Conservation (phyloP, 176 grass and related monocot genomes). For the Saccharum spontaneum region DNA sequence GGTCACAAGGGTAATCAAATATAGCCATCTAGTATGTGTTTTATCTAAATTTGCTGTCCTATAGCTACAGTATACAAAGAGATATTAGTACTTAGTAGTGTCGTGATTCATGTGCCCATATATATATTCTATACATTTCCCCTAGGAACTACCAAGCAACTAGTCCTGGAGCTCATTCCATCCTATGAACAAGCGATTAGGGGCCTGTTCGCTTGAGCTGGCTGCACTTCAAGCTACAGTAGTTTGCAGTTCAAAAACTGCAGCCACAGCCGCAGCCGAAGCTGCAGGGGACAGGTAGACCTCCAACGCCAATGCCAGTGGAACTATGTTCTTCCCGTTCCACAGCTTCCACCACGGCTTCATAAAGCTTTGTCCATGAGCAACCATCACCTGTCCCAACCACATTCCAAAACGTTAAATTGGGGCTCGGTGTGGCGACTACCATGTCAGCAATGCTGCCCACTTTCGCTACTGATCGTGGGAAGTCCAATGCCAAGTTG, state of each 20-base stretch:
- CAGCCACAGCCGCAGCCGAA: not conserved
- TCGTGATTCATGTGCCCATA: constrained; percentile 23
- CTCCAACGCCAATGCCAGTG: constrained; percentile 44
- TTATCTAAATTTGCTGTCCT: constrained; percentile 44
- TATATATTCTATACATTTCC: constrained; percentile 47
- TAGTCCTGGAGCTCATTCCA: constrained; percentile 33
- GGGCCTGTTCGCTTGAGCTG: too few species aligned
- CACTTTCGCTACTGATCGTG: constrained; percentile 51
- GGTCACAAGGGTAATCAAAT: constrained; percentile 17
- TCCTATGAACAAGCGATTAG: constrained; percentile 77
- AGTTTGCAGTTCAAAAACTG: not conserved
- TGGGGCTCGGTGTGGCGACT: constrained; percentile 56
- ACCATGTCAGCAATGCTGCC: constrained; percentile 70
- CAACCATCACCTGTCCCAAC: constrained; percentile 48
- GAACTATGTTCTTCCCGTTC: constrained; percentile 36
- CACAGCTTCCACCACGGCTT: constrained; percentile 66
- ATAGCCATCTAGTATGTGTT: constrained; percentile 34
- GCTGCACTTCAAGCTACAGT: not conserved
- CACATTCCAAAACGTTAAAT: constrained; percentile 60
- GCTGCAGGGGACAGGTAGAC: constrained; percentile 5
- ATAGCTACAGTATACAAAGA: constrained; percentile 37
- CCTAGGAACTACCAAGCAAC: constrained; percentile 42
- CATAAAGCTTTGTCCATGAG: constrained; percentile 89
- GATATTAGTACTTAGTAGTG: constrained; percentile 25
- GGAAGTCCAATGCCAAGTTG: constrained; percentile 92